A percentile compares a stretch with the other conserved stretches of the same genome.
Evolutionary conservation across 2,329 filamentous ascomycete genomes (phyloP).

Genomic region (Calonectria hawksworthii): DNA sequence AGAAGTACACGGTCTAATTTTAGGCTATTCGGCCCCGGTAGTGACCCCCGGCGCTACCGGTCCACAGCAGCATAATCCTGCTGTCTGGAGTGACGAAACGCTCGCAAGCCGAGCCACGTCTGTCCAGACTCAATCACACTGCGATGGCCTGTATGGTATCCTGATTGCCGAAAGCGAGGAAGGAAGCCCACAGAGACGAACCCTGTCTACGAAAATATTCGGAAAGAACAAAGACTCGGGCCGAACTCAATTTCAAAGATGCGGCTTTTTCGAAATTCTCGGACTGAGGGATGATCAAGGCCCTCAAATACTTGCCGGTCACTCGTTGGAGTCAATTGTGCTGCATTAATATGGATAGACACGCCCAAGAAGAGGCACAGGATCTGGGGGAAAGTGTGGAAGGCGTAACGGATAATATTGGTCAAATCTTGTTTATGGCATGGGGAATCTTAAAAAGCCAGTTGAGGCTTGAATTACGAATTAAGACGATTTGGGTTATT

Average conservation of each 20-base stretch:
- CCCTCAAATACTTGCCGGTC: neutral
- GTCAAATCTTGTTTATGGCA: neutral
- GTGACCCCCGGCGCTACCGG: neutral
- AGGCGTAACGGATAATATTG: neutral
- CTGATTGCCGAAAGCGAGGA: constrained; percentile 5
- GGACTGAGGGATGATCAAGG: constrained; percentile 3
- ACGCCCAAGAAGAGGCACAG: neutral
- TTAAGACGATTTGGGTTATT: neutral
- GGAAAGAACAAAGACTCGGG: constrained; percentile 5
- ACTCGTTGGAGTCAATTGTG: neutral
- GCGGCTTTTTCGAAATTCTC: neutral
- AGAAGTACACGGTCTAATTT: neutral
- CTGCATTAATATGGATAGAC: neutral
- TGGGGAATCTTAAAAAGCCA: neutral
- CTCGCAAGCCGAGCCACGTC: neutral
- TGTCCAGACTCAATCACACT: neutral
- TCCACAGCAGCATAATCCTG: neutral
- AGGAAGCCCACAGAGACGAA: neutral
- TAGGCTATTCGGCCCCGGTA: constrained; percentile 2
- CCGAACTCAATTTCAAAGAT: neutral
- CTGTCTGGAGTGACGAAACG: constrained; percentile 4
- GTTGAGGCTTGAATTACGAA: neutral
- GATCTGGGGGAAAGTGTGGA: neutral
- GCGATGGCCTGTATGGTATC: constrained; percentile 3
- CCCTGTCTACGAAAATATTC: constrained; percentile 5